A percentile compares a stretch with the other conserved stretches of the same genome.
These are phyloP conservation scores for Flagelloscypha sp. DNA, from an alignment of 768 basidiomycete genomes.

Conservation along the genomic window DNA sequence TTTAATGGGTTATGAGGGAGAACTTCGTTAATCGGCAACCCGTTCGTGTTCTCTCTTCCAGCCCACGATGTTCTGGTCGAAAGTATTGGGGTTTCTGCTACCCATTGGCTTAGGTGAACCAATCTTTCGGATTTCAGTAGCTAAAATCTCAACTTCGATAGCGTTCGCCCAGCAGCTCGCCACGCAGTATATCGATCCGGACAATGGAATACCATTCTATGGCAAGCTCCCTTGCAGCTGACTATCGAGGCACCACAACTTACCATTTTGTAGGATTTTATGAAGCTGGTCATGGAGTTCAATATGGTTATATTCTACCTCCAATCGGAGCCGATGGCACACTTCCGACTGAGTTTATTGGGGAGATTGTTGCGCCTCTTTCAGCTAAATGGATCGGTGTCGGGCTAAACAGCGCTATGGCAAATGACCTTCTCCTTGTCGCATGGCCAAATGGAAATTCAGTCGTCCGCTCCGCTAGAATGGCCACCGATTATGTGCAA, in stretches of 20 bases:
- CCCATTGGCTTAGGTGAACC: too few species aligned
- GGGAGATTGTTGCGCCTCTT: conserved; percentile 29
- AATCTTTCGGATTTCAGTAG: too few species aligned
- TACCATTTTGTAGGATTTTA: conserved; percentile 25
- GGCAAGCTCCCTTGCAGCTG: too few species aligned
- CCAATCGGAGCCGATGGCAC: conserved; percentile 16
- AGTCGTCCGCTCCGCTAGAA: conserved; percentile 24
- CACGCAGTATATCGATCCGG: conserved; percentile 38
- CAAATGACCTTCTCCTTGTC: conserved; percentile 25
- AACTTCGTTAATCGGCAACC: too few species aligned
- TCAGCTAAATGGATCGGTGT: conserved; percentile 29
- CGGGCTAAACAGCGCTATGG: conserved; percentile 24
- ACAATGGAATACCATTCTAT: conserved; percentile 48
- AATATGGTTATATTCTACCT: conserved; percentile 26
- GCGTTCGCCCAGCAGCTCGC: too few species aligned
- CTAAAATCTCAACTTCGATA: too few species aligned
- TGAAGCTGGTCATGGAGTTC: conserved; percentile 23
- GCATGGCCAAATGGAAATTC: conserved; percentile 29
- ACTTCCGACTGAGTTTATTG: conserved; percentile 28
- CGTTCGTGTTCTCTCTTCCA: too few species aligned
- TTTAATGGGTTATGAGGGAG: too few species aligned
- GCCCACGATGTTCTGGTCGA: too few species aligned
- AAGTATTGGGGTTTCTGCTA: too few species aligned
- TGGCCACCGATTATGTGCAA: conserved; percentile 28
- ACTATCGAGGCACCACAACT: too few species aligned